Evolutionary conservation across 495 filamentous ascomycete species (phyloP).

Genomic region (Penicillium riverlandense): DNA sequence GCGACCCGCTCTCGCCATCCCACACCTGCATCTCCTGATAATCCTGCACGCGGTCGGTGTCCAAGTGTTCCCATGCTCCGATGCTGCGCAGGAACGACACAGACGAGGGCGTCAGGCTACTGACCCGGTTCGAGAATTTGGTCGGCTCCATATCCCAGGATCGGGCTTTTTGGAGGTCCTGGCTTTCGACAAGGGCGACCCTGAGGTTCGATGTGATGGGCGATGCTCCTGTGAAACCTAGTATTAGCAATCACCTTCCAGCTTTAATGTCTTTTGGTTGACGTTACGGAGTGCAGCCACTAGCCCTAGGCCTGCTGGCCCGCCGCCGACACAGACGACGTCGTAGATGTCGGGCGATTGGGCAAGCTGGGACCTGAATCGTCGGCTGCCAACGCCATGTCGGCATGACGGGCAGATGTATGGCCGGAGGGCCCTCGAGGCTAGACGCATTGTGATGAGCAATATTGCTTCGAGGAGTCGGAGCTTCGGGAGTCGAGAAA

Average conservation of each 20-base stretch:
- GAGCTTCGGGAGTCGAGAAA: background rate
- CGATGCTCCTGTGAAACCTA: conserved; percentile 46
- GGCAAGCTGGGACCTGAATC: conserved; percentile 18
- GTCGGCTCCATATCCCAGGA: conserved; percentile 56
- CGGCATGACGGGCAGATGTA: conserved; percentile 39
- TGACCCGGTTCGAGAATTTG: conserved; percentile 86
- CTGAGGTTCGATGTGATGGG: conserved; percentile 67
- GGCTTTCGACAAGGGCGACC: conserved; percentile 83
- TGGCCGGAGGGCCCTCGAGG: conserved; percentile 26
- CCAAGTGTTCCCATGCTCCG: conserved; percentile 79
- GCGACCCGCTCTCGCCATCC: conserved; percentile 84
- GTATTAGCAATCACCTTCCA: background rate
- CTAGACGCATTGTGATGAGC: conserved; percentile 28
- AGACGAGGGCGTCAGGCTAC: conserved; percentile 84
- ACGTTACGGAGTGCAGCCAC: conserved; percentile 71
- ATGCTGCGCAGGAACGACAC: conserved; percentile 64
- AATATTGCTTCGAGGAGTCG: background rate
- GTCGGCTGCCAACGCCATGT: conserved; percentile 20
- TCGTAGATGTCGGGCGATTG: conserved; percentile 62
- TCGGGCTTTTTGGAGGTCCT: conserved; percentile 63
- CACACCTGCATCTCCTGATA: conserved; percentile 95
- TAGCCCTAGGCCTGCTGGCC: conserved; percentile 89
- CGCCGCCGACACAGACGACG: conserved; percentile 92
- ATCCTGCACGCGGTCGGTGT: conserved; percentile 62
- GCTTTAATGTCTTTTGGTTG: background rate